phyloP scores from a whole-genome alignment of 192 early-diverging fungal genomes.

The Obelidium mucronatum region DNA sequence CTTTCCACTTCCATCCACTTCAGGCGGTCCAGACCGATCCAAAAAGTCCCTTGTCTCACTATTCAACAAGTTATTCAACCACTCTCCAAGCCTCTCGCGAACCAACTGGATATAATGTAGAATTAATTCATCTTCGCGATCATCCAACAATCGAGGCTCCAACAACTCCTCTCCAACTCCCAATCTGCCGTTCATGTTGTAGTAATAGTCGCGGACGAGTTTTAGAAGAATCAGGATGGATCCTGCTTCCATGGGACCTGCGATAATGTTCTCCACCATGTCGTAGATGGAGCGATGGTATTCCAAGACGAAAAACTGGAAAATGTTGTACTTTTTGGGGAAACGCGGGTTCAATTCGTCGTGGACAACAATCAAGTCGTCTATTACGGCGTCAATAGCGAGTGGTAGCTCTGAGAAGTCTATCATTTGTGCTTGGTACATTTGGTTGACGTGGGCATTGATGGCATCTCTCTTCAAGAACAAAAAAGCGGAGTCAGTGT shows the following conservation, averaged over 20 bases:
- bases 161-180: constrained; percentile 87
- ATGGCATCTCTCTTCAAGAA: constrained; percentile 68
- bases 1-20: constrained; percentile 76
- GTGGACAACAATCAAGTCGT: constrained; percentile 86
- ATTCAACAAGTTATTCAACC: constrained; percentile 90
- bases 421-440: constrained; percentile 68
- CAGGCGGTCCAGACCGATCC: constrained; percentile 73
- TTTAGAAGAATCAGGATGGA: constrained; percentile 84
- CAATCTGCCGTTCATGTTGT: constrained; percentile 84
- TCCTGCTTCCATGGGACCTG: constrained; percentile 79
- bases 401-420: constrained; percentile 69
- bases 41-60: constrained; percentile 83
- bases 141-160: constrained; percentile 91
- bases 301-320: constrained; percentile 92
- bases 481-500: constrained; percentile 26
- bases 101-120: constrained; percentile 94
- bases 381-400: constrained; percentile 81
- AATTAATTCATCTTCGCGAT: constrained; percentile 87
- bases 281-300: constrained; percentile 94
- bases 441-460: constrained; percentile 65
- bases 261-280: constrained; percentile 76
- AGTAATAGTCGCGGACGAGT: constrained; percentile 93
- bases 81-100: constrained; percentile 84
- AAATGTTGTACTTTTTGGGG: constrained; percentile 93
- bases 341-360: constrained; percentile 89